phyloP scores from a whole-genome alignment of 2,329 filamentous ascomycete genomes.

The Colletotrichum echinochloae region DNA sequence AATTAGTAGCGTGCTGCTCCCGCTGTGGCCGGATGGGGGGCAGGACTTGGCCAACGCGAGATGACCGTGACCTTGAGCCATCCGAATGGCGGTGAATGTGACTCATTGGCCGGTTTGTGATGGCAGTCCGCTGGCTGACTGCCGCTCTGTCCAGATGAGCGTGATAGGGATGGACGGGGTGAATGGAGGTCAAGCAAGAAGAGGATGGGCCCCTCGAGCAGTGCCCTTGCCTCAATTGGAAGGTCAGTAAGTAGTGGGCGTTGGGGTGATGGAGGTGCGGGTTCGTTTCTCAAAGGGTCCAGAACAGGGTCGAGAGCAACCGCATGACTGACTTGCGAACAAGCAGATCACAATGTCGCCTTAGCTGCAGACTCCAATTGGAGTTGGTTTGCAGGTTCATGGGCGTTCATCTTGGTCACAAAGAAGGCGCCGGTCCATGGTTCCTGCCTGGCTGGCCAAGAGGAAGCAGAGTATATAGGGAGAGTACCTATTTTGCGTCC shows the following conservation, averaged over 20 bases:
- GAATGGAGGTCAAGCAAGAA: slow-evolving; percentile 6
- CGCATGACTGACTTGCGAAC: slow-evolving; percentile 19
- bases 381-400: slow-evolving; percentile 18
- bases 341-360: slow-evolving; percentile 13
- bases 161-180: slow-evolving; percentile 11
- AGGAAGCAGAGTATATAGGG: background rate
- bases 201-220: slow-evolving; percentile 24
- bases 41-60: slow-evolving; percentile 2
- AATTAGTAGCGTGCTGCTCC: slow-evolving; percentile 20
- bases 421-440: background rate
- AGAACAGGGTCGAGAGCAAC: slow-evolving; percentile 4
- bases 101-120: slow-evolving; percentile 25
- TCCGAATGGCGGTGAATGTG: slow-evolving; percentile 38
- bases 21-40: background rate
- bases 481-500: no score
- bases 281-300: slow-evolving; percentile 7
- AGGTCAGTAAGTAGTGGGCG: slow-evolving; percentile 18
- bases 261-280: slow-evolving; percentile 1
- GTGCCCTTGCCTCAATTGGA: slow-evolving; percentile 27
- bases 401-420: background rate
- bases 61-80: background rate
- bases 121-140: slow-evolving; percentile 9
- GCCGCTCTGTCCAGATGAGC: slow-evolving; percentile 1
- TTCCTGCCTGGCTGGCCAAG: background rate
- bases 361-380: no score